phyloP scores from a whole-genome alignment of 2,329 filamentous ascomycete genomes.

The Fusarium sp. region DNA sequence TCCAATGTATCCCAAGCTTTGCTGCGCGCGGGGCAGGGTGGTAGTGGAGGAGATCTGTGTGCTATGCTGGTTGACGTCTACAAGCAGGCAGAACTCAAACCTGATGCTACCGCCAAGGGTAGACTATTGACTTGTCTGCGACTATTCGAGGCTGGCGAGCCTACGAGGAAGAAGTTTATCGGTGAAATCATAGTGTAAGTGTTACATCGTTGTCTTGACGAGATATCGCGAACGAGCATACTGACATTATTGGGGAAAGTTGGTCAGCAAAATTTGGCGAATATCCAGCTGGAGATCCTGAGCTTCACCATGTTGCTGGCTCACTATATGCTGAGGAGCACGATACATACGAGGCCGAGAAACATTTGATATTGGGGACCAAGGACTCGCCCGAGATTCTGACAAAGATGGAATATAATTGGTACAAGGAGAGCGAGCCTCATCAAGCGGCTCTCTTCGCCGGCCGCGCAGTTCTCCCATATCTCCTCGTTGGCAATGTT shows the following conservation, averaged over 20 bases:
- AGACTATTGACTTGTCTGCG: constrained; percentile 81
- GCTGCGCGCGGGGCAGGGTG: constrained; percentile 90
- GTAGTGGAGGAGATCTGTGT: constrained; percentile 89
- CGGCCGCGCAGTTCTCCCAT: constrained; percentile 87
- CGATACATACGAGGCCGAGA: constrained; percentile 92
- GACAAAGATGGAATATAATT: constrained; percentile 86
- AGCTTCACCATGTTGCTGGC: constrained; percentile 92
- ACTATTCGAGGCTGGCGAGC: constrained; percentile 84
- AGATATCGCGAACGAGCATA: background rate
- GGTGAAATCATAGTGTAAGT: constrained; percentile 81
- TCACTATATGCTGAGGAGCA: constrained; percentile 91
- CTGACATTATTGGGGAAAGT: constrained; percentile 39
- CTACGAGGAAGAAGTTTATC: constrained; percentile 92
- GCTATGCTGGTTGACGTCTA: constrained; percentile 91
- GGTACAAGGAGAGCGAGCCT: constrained; percentile 90
- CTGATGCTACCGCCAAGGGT: constrained; percentile 78
- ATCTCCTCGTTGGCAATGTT: constrained; percentile 89
- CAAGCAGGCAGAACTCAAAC: constrained; percentile 82
- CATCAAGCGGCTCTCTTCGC: constrained; percentile 89
- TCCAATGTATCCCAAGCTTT: constrained; percentile 85
- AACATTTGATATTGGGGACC: constrained; percentile 87
- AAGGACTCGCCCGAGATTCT: constrained; percentile 86
- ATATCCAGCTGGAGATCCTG: constrained; percentile 90
- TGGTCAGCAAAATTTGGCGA: constrained; percentile 91
- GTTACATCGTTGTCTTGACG: background rate